Conservation (phyloP, 2,329 filamentous ascomycete genomes). For the Fusarium marasasianum region DNA sequence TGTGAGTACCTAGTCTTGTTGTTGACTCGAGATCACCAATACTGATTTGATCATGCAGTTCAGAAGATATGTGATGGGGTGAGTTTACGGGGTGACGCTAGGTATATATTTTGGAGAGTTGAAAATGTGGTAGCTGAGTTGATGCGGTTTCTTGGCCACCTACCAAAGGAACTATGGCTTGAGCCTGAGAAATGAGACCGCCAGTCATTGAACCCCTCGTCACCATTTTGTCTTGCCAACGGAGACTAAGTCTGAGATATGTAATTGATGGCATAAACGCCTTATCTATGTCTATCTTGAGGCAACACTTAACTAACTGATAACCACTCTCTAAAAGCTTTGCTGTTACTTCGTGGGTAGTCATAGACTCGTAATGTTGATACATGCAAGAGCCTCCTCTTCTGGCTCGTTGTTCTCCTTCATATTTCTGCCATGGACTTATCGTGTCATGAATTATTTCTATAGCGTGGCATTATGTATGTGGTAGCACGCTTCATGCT, state of each 20-base stretch:
- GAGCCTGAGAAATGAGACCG: background rate
- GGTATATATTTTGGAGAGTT: slow-evolving; percentile 4
- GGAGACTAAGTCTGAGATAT: background rate
- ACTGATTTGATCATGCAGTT: background rate
- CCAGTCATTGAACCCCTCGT: too few species aligned
- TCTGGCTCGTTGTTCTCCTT: background rate
- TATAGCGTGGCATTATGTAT: background rate
- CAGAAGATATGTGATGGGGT: slow-evolving; percentile 1
- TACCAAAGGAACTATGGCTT: slow-evolving; percentile 31
- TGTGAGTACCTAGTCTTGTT: slow-evolving; percentile 2
- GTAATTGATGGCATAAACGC: background rate
- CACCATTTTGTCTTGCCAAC: background rate
- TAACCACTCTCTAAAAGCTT: background rate
- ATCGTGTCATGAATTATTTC: background rate
- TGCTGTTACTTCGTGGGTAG: background rate
- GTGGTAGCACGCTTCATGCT: background rate
- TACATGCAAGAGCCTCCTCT: background rate
- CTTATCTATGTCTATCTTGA: background rate
- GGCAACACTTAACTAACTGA: background rate
- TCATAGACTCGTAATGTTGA: background rate
- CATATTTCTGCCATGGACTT: background rate
- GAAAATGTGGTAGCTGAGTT: slow-evolving; percentile 7
- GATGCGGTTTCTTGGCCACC: slow-evolving; percentile 12
- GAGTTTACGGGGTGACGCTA: slow-evolving; percentile 1
- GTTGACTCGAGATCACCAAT: background rate